phyloP scores from a whole-genome alignment of 108 stramenopile species.

The Epithemia pelagica region DNA sequence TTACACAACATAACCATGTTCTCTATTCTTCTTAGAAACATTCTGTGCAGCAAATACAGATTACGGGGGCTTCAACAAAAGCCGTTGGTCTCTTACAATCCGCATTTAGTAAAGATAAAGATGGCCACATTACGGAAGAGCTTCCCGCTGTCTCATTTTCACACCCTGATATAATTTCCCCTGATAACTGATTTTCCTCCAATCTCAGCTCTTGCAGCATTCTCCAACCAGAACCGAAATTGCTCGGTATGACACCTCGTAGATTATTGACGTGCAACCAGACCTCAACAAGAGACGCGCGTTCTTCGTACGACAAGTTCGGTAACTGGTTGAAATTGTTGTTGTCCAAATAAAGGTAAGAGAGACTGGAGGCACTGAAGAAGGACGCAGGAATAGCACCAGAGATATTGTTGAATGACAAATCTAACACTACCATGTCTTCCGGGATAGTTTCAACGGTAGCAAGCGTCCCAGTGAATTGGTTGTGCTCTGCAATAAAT shows the following conservation, averaged over 20 bases:
- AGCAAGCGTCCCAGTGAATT: not conserved
- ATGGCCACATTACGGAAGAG: not conserved
- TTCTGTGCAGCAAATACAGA: not conserved
- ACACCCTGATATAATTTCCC: not conserved
- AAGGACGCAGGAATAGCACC: not conserved
- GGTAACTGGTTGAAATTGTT: not conserved
- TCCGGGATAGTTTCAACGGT: not conserved
- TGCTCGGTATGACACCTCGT: not conserved
- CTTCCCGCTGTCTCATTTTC: not conserved
- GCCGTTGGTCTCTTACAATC: not conserved
- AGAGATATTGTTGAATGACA: not conserved
- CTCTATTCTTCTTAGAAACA: no score
- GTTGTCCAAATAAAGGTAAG: not conserved
- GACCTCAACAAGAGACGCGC: not conserved
- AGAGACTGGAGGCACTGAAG: not conserved
- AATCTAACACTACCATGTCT: not conserved
- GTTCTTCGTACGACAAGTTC: not conserved
- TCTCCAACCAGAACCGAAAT: not conserved
- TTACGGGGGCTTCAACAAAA: not conserved
- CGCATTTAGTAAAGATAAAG: not conserved
- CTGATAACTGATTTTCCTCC: not conserved
- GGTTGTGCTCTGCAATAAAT: not conserved
- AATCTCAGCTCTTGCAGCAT: not conserved
- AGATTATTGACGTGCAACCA: not conserved
- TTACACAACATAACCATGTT: no score